phyloP scores from a whole-genome alignment of 2,329 filamentous ascomycete species.

The Arthrobotrys sinensis region DNA sequence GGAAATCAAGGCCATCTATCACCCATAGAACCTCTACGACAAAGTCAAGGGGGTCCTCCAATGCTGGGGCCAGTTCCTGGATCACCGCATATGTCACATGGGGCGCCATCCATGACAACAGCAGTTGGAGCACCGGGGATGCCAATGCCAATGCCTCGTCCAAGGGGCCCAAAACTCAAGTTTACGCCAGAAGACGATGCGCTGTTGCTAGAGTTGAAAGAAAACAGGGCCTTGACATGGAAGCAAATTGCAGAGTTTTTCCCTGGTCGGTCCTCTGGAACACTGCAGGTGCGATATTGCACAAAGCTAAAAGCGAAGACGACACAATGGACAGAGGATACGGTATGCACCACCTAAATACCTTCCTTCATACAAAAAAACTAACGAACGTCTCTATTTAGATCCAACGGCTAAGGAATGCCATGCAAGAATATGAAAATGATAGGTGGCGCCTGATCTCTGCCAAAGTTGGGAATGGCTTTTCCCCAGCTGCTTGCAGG shows the following conservation, averaged over 20 bases:
- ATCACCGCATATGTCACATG: constrained; percentile 70
- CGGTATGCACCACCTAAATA: constrained; percentile 73
- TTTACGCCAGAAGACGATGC: constrained; percentile 94
- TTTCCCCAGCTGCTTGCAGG: constrained; percentile 87
- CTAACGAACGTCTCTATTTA: constrained; percentile 67
- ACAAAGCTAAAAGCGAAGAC: constrained; percentile 95
- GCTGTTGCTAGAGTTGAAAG: constrained; percentile 88
- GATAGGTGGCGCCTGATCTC: constrained; percentile 95
- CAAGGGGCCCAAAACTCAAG: constrained; percentile 90
- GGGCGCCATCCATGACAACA: constrained; percentile 87
- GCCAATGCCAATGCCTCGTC: constrained; percentile 84
- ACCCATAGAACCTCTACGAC: constrained; percentile 60
- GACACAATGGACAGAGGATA: constrained; percentile 93
- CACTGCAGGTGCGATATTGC: constrained; percentile 92
- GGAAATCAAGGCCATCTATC: constrained; percentile 57
- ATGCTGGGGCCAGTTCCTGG: constrained; percentile 67
- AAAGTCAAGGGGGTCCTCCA: constrained; percentile 53
- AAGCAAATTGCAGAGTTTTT: constrained; percentile 98
- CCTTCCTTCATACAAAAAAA: constrained; percentile 63
- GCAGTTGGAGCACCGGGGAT: constrained; percentile 75
- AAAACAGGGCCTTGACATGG: constrained; percentile 95
- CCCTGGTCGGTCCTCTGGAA: constrained; percentile 89
- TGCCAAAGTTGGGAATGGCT: constrained; percentile 90
- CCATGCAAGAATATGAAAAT: constrained; percentile 87
- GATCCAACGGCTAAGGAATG: constrained; percentile 83